Conservation (phyloP, 1,284 basidiomycete genomes). For the Pascua guehoae region DNA sequence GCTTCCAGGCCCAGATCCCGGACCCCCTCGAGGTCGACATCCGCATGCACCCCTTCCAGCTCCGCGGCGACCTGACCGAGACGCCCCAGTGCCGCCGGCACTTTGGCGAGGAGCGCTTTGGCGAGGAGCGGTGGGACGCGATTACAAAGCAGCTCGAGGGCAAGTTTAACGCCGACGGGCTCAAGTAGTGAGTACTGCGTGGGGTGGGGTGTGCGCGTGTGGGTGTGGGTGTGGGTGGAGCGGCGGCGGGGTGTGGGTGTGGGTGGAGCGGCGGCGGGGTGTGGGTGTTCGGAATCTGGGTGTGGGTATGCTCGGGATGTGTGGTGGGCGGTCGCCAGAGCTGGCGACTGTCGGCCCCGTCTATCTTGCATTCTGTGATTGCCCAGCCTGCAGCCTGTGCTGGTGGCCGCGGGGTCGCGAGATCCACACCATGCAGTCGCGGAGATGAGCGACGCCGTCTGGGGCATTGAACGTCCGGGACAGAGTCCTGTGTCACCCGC, state of each 20-base stretch:
- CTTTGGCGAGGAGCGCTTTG: constrained; percentile 43
- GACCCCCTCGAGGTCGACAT: constrained; percentile 25
- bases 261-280: neutral
- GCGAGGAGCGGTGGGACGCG: constrained; percentile 32
- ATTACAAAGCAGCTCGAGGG: constrained; percentile 35
- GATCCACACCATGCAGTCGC: too few relatives aligned
- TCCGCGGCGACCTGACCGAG: constrained; percentile 34
- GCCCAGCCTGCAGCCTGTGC: too few relatives aligned
- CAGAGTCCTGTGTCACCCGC: too few relatives aligned
- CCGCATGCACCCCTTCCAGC: constrained; percentile 45
- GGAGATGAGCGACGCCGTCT: too few relatives aligned
- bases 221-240: neutral
- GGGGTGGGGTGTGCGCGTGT: neutral
- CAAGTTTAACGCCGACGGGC: constrained; percentile 43
- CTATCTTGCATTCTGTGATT: too few relatives aligned
- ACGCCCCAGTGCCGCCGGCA: constrained; percentile 30
- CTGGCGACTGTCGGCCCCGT: too few relatives aligned
- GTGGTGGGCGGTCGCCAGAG: too few relatives aligned
- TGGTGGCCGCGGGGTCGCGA: too few relatives aligned
- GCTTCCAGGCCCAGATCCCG: constrained; percentile 24
- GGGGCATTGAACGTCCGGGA: too few relatives aligned
- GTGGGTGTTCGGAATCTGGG: neutral
- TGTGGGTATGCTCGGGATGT: too few relatives aligned
- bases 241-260: neutral
- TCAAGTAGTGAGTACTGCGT: constrained; percentile 33